Conservation (phyloP, 257 asterid genomes). For the Solanum neorickii region DNA sequence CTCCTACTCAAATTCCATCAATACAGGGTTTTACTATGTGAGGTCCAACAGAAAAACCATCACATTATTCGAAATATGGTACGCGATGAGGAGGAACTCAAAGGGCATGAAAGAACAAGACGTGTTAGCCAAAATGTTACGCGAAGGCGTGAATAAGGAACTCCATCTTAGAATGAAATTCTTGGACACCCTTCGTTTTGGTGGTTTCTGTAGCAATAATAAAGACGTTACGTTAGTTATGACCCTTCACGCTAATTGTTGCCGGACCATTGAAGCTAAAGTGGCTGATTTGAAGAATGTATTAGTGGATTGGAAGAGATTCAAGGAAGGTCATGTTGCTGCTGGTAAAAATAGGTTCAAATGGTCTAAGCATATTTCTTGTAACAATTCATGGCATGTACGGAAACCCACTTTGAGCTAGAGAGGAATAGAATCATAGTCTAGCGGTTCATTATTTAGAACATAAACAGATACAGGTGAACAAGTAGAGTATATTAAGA, state of each 20-base stretch:
- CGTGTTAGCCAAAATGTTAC: constrained; percentile 29
- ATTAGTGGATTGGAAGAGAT: constrained; percentile 48
- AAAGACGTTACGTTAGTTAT: constrained; percentile 13
- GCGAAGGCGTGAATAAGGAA: not conserved
- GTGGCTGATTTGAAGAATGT: constrained; percentile 41
- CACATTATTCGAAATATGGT: constrained; percentile 44
- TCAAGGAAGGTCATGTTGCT: not conserved
- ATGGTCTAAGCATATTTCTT: constrained; percentile 9
- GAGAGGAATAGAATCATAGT: not conserved
- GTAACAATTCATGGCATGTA: constrained; percentile 12
- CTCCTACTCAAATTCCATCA: constrained; percentile 26
- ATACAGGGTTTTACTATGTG: constrained; percentile 56
- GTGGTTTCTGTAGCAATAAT: constrained; percentile 50
- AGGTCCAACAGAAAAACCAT: constrained; percentile 37
- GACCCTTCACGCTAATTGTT: constrained; percentile 69
- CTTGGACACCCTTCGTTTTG: constrained; percentile 35
- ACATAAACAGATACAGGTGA: not conserved
- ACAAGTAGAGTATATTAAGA: no score
- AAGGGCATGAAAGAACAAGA: constrained; percentile 58
- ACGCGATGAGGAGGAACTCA: constrained; percentile 20
- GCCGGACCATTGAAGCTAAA: constrained; percentile 48
- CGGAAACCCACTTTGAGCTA: not conserved
- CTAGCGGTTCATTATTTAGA: not conserved
- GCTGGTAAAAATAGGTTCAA: not conserved
- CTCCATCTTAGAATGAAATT: constrained; percentile 16